Base-by-base conservation (phyloP, 345 rosid species). In the Citrus medica region DNA sequence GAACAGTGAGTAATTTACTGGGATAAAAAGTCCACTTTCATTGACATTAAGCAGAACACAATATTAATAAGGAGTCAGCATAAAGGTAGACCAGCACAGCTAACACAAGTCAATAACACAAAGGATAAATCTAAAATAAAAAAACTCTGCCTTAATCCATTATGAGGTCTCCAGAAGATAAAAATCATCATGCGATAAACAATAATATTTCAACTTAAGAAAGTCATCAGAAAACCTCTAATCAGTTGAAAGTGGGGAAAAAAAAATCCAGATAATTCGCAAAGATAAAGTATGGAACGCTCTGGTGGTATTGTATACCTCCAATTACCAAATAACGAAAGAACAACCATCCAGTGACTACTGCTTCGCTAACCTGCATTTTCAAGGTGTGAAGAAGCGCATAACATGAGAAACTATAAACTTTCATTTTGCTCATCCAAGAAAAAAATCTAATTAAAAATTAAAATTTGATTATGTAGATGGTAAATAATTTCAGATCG, bases 291-390 rank as follows among this genome's bases (percentile, higher is more conserved):
- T 56, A 27, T 27, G 22, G 69, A 65, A 63, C 30, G 62, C 42
- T 66, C 56, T 60, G 7, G 32, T 25, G 60, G 51, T 53, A 71
- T 64, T 66, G 73, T 80, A 17, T 89, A 96, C 99, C 99, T 94
- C 99, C 99, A 75, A 96, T 90, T 62, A 94, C 98, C 91, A 96
- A 86, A 87, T 96, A 96, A 40, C 99, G 99, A 73, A 94, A 96
- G 87, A 96, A 94, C 80, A 96, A 81, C 99, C 99, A 94, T 68
- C 99, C 98, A 55, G 86, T 88, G 85, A 96, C 99, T 84, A 96
- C 99, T 17, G 98, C 98, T 89, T 94, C 98, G 69, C 90, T 93
- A 79, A 94, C 97, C 99, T 94, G 92, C 83, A 88, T 67, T 77
- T 80, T 61, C 69, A 76, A 80, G 68, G 70, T n/a, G 28, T 65